These are phyloP conservation scores for Corrigiola litoralis DNA, from an alignment of 179 eudicot species.

Conservation along the genomic window DNA sequence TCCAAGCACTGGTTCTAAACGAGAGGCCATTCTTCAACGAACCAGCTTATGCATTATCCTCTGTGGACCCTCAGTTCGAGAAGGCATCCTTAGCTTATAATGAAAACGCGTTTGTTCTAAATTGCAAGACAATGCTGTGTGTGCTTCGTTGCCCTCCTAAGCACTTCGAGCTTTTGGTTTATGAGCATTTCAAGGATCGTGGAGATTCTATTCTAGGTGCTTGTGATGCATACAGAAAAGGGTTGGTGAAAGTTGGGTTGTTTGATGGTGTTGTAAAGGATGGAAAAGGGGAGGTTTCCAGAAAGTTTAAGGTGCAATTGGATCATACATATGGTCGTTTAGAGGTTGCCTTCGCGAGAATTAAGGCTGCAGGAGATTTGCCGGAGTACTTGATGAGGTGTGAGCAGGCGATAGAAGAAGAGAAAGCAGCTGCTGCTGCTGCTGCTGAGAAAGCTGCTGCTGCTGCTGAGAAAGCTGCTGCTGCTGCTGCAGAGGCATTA, in stretches of 20 bases:
- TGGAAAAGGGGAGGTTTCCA: constrained; percentile 1
- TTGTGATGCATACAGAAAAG: constrained; percentile 31
- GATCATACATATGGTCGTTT: constrained; percentile 20
- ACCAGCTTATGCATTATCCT: constrained; percentile 24
- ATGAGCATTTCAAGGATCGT: constrained; percentile 33
- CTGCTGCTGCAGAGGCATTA: background rate
- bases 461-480: background rate
- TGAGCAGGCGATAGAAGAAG: constrained; percentile 12
- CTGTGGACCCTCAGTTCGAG: constrained; percentile 7
- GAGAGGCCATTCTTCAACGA: constrained; percentile 59
- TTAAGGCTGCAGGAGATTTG: constrained; percentile 18
- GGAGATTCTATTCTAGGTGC: constrained; percentile 29
- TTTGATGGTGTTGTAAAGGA: background rate
- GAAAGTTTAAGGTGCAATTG: constrained; percentile 14
- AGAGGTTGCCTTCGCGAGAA: constrained; percentile 17
- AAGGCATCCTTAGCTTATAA: constrained; percentile 32
- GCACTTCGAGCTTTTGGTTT: constrained; percentile 39
- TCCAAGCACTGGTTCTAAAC: constrained; percentile 68
- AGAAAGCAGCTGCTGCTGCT: background rate
- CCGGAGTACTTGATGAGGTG: constrained; percentile 11
- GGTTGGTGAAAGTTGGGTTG: constrained; percentile 14
- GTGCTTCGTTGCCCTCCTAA: constrained; percentile 33
- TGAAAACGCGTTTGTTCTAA: constrained; percentile 32
- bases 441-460: too few relatives aligned
- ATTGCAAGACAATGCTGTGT: constrained; percentile 47